Evolutionary conservation across 2,329 filamentous ascomycete species (phyloP), one percentile per base, ranked within the genome.

Genomic region (Xylaria sp.): DNA sequence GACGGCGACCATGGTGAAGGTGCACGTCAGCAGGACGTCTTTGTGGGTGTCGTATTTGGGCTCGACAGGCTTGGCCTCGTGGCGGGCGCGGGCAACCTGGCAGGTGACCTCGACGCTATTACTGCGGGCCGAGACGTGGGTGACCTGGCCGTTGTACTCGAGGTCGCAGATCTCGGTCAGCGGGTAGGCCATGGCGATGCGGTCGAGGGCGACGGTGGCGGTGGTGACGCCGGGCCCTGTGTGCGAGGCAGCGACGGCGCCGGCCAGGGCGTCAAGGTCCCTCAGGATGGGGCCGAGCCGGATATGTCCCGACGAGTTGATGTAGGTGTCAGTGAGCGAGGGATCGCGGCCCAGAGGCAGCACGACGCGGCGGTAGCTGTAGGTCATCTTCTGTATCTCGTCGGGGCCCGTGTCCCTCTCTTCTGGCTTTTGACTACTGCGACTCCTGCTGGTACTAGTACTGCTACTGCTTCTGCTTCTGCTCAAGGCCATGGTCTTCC

Each of bases 121-220:
- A 65, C 89, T 92, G 66, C 91, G 82, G 0, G 92, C 91, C 0
- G 91, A 91, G 0, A 91, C 91, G 76, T 93, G 93, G 0, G 91
- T 84, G 9, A 85, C 83, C 67, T 83, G 82, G 3, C 84, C 84
- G 51, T 90, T 92, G 47, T 93, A 86, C 75, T 94, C 90, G 10
- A 94, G 86, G 78, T 94, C 92, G 72, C 91, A 93, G 63, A 94
- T 93, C 75, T 93, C 91, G 44, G 88, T 91, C 27, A 94, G 82
- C 0, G 91, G 91, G 68, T 92, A 87, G 57, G 92, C 87, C 72
- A 94, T 83, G 8, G 81, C 84, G 75, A 86, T 85, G 12, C 84
- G 80, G 68, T 86, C 84, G 18, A 86, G 73, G 0, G 84, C 84
- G 0, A 84, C 84, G 1, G 84, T 86, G 21, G 86, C 84, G 1